Evolutionary conservation across 345 rosid genomes (phyloP), one percentile per base, ranked within the genome.

Genomic region (Rhizophora mangle): DNA sequence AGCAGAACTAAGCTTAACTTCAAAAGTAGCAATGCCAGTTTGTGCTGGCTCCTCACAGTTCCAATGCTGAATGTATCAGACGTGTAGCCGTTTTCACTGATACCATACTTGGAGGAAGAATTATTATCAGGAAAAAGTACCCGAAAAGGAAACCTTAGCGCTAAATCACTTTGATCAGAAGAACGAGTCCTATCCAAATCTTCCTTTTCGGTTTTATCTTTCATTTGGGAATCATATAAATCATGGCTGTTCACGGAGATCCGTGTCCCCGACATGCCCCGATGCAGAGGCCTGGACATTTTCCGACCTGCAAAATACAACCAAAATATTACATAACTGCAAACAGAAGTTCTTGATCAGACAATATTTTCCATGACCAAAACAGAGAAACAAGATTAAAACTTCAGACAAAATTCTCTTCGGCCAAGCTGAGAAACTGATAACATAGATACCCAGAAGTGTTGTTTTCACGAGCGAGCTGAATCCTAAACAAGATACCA

Each of bases 271-370:
- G 89, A 77, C 63, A 72, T 74, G 63, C 94, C 95, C 77, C 97
- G 85, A 63, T 79, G 89, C 68, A 87, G 86, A 76, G 96, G 95
- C 96, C 87, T 80, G 49, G 96, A 77, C 96, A 93, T 93, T 65
- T 73, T 77, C 60, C 54, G 36, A 76, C 83, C 85, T 72, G 85
- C 29, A 84, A 67, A 70, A 59, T 65, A 78, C 49, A 58, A 63
- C 60, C 49, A 52, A 69, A 56, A 2, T 11, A 13, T 11, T 43
- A 43, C 49, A 13, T 43, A 43, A 43, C 49, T 43, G 49, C 49
- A 0, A 43, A 11, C 46, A 39, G 46, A 39, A 39, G 16, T 39
- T 2, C 46, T 46, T 47, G 15, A 24, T 58, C 36, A 68, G 18
- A 8, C 20, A 46, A 31, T 4, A 13, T 26, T 37, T 43, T 43